phyloP scores from a whole-genome alignment of 2,329 filamentous ascomycete genomes.

The Periconia sp. region DNA sequence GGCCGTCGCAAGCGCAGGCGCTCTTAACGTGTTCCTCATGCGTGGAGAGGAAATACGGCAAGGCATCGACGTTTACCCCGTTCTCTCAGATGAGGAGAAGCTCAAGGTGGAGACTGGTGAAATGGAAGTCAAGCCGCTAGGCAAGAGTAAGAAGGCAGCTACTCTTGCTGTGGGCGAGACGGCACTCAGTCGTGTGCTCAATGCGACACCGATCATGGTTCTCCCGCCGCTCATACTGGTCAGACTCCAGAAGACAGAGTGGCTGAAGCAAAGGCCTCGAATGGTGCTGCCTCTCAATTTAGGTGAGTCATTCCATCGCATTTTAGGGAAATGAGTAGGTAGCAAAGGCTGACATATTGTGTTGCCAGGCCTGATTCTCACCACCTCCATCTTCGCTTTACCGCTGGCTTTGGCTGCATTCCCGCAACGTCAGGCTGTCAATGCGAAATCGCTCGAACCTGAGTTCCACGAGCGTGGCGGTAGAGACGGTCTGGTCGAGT shows the following conservation, averaged over 20 bases:
- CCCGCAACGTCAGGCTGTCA: constrained; percentile 84
- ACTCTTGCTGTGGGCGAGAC: constrained; percentile 91
- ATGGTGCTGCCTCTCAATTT: constrained; percentile 83
- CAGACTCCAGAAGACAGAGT: constrained; percentile 77
- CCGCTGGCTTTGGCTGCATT: constrained; percentile 90
- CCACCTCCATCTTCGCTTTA: constrained; percentile 83
- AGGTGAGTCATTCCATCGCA: constrained; percentile 49
- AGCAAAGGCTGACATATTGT: constrained; percentile 18
- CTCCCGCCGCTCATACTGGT: constrained; percentile 86
- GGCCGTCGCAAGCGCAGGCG: constrained; percentile 87
- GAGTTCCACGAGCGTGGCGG: constrained; percentile 85
- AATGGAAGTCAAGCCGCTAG: constrained; percentile 64
- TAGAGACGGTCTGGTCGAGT: constrained; percentile 81
- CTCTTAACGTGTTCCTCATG: constrained; percentile 96
- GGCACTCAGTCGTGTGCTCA: constrained; percentile 85
- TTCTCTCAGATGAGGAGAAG: constrained; percentile 71
- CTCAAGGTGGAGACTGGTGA: constrained; percentile 65
- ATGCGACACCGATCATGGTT: constrained; percentile 96
- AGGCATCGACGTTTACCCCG: constrained; percentile 90
- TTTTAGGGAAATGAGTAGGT: constrained; percentile 61
- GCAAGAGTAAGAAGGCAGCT: constrained; percentile 85
- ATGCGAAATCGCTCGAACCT: constrained; percentile 73
- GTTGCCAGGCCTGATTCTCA: constrained; percentile 68
- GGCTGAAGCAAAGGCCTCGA: constrained; percentile 75
- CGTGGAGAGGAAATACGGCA: constrained; percentile 90